Evolutionary conservation across 164 flowering plant species (phyloP).

Genomic region (Macadamia tetraphylla): DNA sequence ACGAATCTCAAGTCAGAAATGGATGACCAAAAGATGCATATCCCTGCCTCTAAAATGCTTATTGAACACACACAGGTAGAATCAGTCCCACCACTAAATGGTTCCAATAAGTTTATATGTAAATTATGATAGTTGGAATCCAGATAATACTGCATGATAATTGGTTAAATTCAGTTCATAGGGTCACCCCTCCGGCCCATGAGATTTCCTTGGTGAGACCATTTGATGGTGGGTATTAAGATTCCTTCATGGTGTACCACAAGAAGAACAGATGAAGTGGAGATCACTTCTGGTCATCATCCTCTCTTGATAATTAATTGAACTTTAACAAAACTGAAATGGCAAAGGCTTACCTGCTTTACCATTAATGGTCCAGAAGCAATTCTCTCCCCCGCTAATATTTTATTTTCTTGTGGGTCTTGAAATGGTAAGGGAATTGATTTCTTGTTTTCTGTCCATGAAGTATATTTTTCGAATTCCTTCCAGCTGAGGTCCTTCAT

Average conservation of each 20-base stretch:
- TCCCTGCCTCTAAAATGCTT: background rate
- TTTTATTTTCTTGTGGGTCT: constrained; percentile 6
- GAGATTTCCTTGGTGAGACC: background rate
- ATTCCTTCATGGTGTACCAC: background rate
- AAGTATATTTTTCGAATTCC: constrained; percentile 15
- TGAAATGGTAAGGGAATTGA: constrained; percentile 8
- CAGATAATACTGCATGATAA: background rate
- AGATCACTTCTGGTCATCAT: background rate
- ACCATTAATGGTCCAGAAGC: constrained; percentile 10
- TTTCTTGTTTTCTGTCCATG: constrained; percentile 10
- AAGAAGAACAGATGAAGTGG: background rate
- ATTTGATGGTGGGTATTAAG: background rate
- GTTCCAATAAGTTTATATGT: background rate
- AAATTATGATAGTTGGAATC: background rate
- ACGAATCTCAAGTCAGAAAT: background rate
- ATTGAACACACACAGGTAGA: background rate
- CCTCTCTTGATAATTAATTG: background rate
- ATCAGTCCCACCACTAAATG: background rate
- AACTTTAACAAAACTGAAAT: background rate
- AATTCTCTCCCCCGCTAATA: constrained; percentile 6
- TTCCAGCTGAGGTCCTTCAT: constrained; percentile 29
- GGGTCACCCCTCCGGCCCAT: background rate
- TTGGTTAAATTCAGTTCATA: background rate
- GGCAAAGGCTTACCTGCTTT: constrained; percentile 2
- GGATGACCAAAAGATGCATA: background rate